These are phyloP conservation scores for Phytophthora cajani DNA, from an alignment of 352 stramenopile genomes.

Conservation along the genomic window DNA sequence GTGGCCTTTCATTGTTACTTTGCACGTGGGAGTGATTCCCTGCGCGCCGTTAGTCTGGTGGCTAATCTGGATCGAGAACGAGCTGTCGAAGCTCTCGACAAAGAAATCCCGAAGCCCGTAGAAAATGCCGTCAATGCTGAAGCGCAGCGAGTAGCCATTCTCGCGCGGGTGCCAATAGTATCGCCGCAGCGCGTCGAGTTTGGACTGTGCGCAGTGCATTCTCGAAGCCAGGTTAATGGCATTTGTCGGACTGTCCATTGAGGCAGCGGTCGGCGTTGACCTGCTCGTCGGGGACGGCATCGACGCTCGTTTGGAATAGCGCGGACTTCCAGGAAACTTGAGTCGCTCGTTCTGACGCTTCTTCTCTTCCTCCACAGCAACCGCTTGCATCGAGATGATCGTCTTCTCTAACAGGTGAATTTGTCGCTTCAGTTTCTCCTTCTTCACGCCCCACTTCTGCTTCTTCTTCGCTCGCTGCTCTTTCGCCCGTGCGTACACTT, in stretches of 20 bases:
- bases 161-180: slow-evolving; percentile 76
- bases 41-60: slow-evolving; percentile 75
- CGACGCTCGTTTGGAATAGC: slow-evolving; percentile 22
- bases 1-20: slow-evolving; percentile 67
- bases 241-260: slow-evolving; percentile 48
- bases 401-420: slow-evolving; percentile 77
- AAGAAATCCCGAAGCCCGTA: slow-evolving; percentile 79
- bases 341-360: slow-evolving; percentile 45
- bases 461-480: slow-evolving; percentile 48
- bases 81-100: slow-evolving; percentile 66
- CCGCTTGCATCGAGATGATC: slow-evolving; percentile 67
- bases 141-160: slow-evolving; percentile 78
- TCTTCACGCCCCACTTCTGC: slow-evolving; percentile 63
- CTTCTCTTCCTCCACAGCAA: slow-evolving; percentile 58
- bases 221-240: slow-evolving; percentile 63
- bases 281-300: slow-evolving; percentile 26
- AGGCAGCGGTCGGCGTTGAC: slow-evolving; percentile 19
- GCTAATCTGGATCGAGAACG: slow-evolving; percentile 66
- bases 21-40: slow-evolving; percentile 71
- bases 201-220: slow-evolving; percentile 70
- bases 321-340: slow-evolving; percentile 38
- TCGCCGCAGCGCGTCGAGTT: slow-evolving; percentile 71
- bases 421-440: slow-evolving; percentile 72
- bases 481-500: slow-evolving; percentile 56
- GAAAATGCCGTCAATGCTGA: slow-evolving; percentile 83